Conservation (phyloP, 2,329 filamentous ascomycete genomes). For the Aspergillus sp. region DNA sequence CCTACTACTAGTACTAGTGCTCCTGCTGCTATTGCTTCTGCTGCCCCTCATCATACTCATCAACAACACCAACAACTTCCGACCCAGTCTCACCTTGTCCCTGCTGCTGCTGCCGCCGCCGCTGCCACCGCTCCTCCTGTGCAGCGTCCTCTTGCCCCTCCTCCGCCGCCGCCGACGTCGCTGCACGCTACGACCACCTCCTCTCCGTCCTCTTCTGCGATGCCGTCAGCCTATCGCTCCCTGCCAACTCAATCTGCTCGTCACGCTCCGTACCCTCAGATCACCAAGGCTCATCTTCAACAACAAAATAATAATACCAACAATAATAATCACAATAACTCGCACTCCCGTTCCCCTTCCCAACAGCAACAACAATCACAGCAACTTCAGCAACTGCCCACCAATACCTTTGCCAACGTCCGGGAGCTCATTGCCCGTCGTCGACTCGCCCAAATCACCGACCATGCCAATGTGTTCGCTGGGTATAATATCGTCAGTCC, state of each 20-base stretch:
- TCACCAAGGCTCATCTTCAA: constrained; percentile 29
- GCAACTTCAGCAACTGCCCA: constrained; percentile 24
- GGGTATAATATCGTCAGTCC: constrained; percentile 39
- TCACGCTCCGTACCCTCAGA: constrained; percentile 32
- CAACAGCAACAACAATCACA: constrained; percentile 8
- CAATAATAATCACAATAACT: constrained; percentile 7
- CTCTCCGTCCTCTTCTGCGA: constrained; percentile 32
- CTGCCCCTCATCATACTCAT: constrained; percentile 8
- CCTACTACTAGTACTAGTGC: constrained; percentile 13
- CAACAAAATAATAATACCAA: constrained; percentile 3
- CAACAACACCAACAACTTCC: constrained; percentile 12
- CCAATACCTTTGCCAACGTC: constrained; percentile 37
- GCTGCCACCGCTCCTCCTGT: constrained; percentile 11
- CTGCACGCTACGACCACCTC: constrained; percentile 13
- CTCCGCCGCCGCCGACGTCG: constrained; percentile 16
- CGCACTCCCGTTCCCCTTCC: neutral
- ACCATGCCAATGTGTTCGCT: constrained; percentile 40
- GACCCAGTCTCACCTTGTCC: constrained; percentile 7
- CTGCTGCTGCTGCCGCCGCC: constrained; percentile 10
- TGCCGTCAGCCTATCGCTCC: constrained; percentile 39
- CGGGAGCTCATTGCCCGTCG: constrained; percentile 37
- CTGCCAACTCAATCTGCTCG: constrained; percentile 31
- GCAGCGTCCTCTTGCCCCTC: constrained; percentile 30
- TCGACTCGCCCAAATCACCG: constrained; percentile 37
- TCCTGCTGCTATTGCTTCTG: neutral